phyloP scores from a whole-genome alignment of 495 filamentous ascomycete species.

The Talaromyces nanjingensis region DNA sequence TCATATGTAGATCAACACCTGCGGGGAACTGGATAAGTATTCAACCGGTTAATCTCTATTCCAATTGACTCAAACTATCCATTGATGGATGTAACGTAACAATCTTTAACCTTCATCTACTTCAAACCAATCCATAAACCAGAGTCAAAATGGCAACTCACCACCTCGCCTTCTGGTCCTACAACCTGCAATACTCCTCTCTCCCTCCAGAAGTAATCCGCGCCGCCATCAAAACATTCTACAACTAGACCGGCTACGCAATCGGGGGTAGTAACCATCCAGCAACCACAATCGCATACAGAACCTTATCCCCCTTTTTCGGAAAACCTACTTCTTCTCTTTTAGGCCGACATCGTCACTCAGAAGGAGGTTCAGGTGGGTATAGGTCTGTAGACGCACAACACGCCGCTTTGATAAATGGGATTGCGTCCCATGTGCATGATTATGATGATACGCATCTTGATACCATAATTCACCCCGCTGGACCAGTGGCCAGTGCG shows the following conservation, averaged over 20 bases:
- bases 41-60: no score
- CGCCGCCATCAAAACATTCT: slow-evolving; percentile 17
- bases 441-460: slow-evolving; percentile 54
- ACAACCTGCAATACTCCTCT: no score
- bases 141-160: no score
- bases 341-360: slow-evolving; percentile 17
- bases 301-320: slow-evolving; percentile 35
- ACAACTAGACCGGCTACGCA: slow-evolving; percentile 48
- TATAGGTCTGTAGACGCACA: slow-evolving; percentile 31
- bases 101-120: no score
- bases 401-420: slow-evolving; percentile 44
- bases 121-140: no score
- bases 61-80: no score
- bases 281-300: slow-evolving; percentile 35
- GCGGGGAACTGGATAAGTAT: no score
- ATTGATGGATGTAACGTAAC: no score
- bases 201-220: no score
- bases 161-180: no score
- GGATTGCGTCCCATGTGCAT: slow-evolving; percentile 48
- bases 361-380: slow-evolving; percentile 13
- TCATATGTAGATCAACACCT: no score
- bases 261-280: slow-evolving; percentile 41
- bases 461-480: slow-evolving; percentile 49
- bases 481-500: slow-evolving; percentile 44
- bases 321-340: slow-evolving; percentile 36